These are phyloP conservation scores for Chaetomium sp. DNA, from an alignment of 2,329 filamentous ascomycete genomes.

Conservation along the genomic window DNA sequence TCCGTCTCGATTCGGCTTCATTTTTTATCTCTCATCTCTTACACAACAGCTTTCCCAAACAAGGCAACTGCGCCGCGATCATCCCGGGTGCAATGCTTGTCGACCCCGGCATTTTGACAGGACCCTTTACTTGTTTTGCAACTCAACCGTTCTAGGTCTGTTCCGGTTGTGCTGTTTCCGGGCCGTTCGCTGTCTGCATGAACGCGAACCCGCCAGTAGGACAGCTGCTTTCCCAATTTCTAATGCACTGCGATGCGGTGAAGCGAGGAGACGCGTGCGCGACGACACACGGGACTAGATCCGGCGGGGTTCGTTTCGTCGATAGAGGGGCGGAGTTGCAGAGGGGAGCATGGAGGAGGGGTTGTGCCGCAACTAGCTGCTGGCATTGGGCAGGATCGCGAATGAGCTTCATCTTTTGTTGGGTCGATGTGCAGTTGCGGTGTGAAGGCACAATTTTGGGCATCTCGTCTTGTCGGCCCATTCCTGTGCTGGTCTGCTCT, in stretches of 20 bases:
- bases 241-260: background rate
- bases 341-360: background rate
- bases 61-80: background rate
- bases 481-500: background rate
- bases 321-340: background rate
- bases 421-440: constrained; percentile 11
- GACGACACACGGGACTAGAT: no score
- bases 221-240: no score
- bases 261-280: background rate
- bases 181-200: background rate
- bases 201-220: background rate
- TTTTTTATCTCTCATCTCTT: no score
- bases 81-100: background rate
- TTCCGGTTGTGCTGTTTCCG: no score
- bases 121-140: no score
- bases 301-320: no score
- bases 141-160: no score
- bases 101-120: no score
- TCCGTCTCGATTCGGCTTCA: no score
- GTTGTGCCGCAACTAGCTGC: background rate
- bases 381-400: constrained; percentile 11
- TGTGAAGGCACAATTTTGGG: background rate
- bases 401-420: constrained; percentile 7
- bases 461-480: background rate
- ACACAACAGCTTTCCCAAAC: background rate